Base-by-base conservation (phyloP, 2,329 filamentous ascomycete genomes). In the Diplodia mutila region DNA sequence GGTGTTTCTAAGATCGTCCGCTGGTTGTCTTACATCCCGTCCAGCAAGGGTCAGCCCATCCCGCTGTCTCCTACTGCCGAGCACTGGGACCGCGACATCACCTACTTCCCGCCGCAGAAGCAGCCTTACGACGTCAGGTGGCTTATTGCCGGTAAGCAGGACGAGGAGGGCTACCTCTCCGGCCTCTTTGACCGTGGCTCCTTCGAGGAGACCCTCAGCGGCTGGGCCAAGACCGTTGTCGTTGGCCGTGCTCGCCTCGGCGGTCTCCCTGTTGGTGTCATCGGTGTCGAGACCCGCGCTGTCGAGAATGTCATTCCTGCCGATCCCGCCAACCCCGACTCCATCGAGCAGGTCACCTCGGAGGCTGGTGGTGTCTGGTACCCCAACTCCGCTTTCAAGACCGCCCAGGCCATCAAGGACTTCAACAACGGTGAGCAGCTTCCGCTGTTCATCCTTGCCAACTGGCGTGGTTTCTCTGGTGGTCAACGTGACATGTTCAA, bases 401-500 rank as follows among this genome's bases (percentile, higher is more conserved):
- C 95, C 70, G 95, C 95, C 3, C 95, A 99, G 82, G 95, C 95
- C 67, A 97, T 99, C 84, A 93, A 91, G 76, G 95, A 99, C 85
- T 99, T 99, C 88, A 99, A 99, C 88, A 89, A 97, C 72, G 95
- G 95, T 79, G 95, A 99, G 84, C 95, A 99, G 84, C 86, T 99
- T 77, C 95, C 95, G 67, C 85, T 99, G 72, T 98, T 99, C 93
- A 99, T 99, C 78, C 89, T 99, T 71, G 95, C 95, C 82, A 99
- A 99, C 87, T 99, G 95, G 95, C 91, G 95, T 89, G 95, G 95
- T 85, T 99, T 99, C 92, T 99, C 95, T 73, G 95, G 95, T 85
- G 95, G 95, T 72, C 95, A 99, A 84, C 93, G 94, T 74, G 95
- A 99, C 83, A 99, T 99, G 95, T 99, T 96, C 89, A 97, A 98